These are phyloP conservation scores for Darksidea phi DNA, from an alignment of 495 filamentous ascomycete genomes.

Conservation along the genomic window DNA sequence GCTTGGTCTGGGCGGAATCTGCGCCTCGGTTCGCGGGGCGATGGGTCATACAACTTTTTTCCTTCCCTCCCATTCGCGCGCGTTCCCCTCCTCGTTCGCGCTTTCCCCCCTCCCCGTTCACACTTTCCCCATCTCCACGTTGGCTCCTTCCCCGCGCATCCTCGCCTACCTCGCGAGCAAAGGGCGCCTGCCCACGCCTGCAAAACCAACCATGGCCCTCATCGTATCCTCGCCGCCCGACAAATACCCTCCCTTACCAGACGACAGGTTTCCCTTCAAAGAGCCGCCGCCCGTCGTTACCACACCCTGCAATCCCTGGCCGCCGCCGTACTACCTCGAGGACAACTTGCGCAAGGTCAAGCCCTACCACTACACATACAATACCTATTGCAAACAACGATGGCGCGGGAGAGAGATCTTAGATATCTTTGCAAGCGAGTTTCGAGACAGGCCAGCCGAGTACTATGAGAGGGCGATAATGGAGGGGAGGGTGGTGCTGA, in stretches of 20 bases:
- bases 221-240: conserved; percentile 46
- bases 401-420: conserved; percentile 75
- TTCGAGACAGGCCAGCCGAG: conserved; percentile 77
- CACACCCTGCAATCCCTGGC: conserved; percentile 66
- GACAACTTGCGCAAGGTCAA: conserved; percentile 74
- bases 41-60: too few species aligned
- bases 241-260: conserved; percentile 22
- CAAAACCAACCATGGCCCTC: conserved; percentile 55
- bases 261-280: conserved; percentile 29
- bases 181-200: conserved; percentile 46
- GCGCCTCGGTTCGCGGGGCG: too few species aligned
- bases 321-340: conserved; percentile 73
- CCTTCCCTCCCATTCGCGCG: too few species aligned
- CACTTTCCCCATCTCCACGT: conserved; percentile 5
- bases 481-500: conserved; percentile 67
- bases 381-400: conserved; percentile 86
- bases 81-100: background rate
- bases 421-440: conserved; percentile 81
- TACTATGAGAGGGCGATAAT: conserved; percentile 90
- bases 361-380: conserved; percentile 94
- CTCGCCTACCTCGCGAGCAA: conserved; percentile 59
- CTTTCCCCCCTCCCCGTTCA: background rate
- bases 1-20: too few species aligned
- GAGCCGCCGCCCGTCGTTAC: conserved; percentile 54
- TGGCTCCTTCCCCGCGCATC: conserved; percentile 63